Percentiles rank a stretch among this genome's conserved stretches.
Evolutionary conservation across 768 basidiomycete species (phyloP).

Genomic region (Sporobolomyces phaffii): DNA sequence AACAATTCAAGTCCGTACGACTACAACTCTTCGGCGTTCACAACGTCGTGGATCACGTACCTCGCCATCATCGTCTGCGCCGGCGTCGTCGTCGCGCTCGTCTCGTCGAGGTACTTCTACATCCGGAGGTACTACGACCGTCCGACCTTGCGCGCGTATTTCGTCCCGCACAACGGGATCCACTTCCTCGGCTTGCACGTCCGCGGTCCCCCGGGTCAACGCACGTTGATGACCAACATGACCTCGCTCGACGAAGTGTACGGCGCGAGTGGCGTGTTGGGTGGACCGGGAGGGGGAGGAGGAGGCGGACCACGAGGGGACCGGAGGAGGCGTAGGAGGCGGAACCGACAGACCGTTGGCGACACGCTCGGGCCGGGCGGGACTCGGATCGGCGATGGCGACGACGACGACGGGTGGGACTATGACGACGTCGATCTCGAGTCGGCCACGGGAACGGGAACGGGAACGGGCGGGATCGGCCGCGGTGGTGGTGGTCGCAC

Average conservation of each 20-base stretch:
- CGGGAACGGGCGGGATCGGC: background rate
- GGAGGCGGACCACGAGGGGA: background rate
- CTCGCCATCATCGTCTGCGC: slow-evolving; percentile 19
- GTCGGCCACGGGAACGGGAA: background rate
- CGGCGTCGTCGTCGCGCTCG: slow-evolving; percentile 7
- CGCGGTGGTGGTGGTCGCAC: background rate
- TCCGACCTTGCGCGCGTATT: slow-evolving; percentile 20
- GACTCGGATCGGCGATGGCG: slow-evolving; percentile 2
- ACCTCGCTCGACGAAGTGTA: background rate
- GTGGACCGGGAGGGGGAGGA: too few relatives aligned
- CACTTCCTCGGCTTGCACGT: slow-evolving; percentile 5
- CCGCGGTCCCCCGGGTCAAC: slow-evolving; percentile 12
- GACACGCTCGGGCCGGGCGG: slow-evolving; percentile 28
- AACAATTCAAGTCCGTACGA: slow-evolving; percentile 38
- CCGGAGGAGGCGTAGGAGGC: slow-evolving; percentile 5
- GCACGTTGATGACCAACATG: background rate
- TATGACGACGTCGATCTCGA: slow-evolving; percentile 1
- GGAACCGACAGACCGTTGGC: slow-evolving; percentile 20
- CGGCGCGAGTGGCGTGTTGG: background rate
- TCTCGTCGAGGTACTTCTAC: slow-evolving; percentile 30
- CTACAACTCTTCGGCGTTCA: background rate
- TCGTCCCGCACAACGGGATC: slow-evolving; percentile 26
- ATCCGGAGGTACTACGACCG: slow-evolving; percentile 20
- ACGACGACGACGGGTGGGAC: slow-evolving; percentile 26
- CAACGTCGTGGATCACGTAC: slow-evolving; percentile 12